Evolutionary conservation across 2,329 filamentous ascomycete genomes (phyloP).

Genomic region (Alternaria hordeiaustralica): DNA sequence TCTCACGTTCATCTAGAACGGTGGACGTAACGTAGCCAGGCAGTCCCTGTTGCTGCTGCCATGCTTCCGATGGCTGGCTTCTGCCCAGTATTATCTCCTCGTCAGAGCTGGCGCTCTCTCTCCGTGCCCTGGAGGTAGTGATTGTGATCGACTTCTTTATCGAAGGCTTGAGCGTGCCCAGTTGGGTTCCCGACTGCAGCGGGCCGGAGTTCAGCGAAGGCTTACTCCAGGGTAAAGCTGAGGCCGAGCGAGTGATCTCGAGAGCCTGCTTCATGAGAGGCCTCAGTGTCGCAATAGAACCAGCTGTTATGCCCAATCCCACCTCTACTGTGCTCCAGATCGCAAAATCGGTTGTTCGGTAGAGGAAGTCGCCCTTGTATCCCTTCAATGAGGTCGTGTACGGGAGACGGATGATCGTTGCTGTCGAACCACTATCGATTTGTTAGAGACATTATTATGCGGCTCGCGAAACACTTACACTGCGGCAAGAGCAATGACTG

Average conservation of each 20-base stretch:
- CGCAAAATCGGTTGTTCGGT: conserved; percentile 38
- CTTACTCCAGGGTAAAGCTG: conserved; percentile 25
- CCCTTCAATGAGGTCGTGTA: conserved; percentile 33
- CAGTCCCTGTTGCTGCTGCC: conserved; percentile 20
- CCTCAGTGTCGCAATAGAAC: conserved; percentile 36
- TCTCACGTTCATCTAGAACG: conserved; percentile 17
- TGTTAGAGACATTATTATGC: conserved; percentile 8
- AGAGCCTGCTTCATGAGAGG: conserved; percentile 31
- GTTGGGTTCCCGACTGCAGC: conserved; percentile 11
- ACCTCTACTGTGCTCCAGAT: conserved; percentile 41
- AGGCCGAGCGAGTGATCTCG: conserved; percentile 16
- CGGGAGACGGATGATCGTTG: conserved; percentile 38
- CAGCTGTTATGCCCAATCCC: conserved; percentile 37
- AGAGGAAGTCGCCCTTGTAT: conserved; percentile 42
- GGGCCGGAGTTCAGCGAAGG: conserved; percentile 12
- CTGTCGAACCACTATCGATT: conserved; percentile 46
- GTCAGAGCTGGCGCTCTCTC: conserved; percentile 27
- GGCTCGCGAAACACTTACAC: conserved; percentile 28
- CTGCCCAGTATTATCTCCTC: conserved; percentile 27
- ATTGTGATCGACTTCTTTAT: conserved; percentile 24
- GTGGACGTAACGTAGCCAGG: conserved; percentile 26
- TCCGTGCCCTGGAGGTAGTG: conserved; percentile 29
- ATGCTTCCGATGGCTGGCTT: conserved; percentile 12
- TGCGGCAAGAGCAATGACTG: conserved; percentile 58
- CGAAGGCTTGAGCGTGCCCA: conserved; percentile 26